Base-by-base conservation (phyloP, 2,329 filamentous ascomycete species). In the Fusarium proliferatum region DNA sequence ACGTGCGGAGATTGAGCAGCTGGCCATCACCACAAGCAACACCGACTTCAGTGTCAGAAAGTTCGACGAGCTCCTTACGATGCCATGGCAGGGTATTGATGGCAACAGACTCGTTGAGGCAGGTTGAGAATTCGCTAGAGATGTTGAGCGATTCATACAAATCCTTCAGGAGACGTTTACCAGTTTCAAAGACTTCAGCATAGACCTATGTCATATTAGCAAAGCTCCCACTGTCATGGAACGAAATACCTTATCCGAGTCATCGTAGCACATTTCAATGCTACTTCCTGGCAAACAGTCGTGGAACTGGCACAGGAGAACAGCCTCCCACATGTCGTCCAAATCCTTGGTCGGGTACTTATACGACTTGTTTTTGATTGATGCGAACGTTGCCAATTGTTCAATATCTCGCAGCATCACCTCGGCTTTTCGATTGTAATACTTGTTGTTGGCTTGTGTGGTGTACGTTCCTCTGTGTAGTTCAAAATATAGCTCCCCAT, bases 181-280 rank as follows among this genome's bases (percentile, higher is more conserved):
- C 96, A 3, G 90, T 94, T 73, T 91, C 85, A 80, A 97, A 97
- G 5, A 97, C 90, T 75, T 94, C 87, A 5, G 89, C 92, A 80
- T 99, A 99, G 11, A 97, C 87, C 88, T 91, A 59, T 19, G 11
- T 55, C 26, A 39, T 30, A 45, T 77, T 69, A 63, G 49, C 26
- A 66, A 48, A 46, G 38, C 17, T 17, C 30, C 34, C n/a, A 30
- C 15, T 43, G 26, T 6, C 8, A 34, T 12, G 23, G 36, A 6
- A 30, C 15, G 15, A 41, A 84, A 80, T 82, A 90, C 89, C 84
- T 95, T 89, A 80, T 97, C 93, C 6, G 95, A 97, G 80, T 99
- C 96, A 81, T 97, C 94, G 78, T 98, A 98, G 82, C 95, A 97
- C 95, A 98, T 98, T 82, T 97, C 95, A 77, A 99, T 98, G 39